Conservation (phyloP, 371 early-diverging fungal genomes). For the Lichtheimia corymbifera region DNA sequence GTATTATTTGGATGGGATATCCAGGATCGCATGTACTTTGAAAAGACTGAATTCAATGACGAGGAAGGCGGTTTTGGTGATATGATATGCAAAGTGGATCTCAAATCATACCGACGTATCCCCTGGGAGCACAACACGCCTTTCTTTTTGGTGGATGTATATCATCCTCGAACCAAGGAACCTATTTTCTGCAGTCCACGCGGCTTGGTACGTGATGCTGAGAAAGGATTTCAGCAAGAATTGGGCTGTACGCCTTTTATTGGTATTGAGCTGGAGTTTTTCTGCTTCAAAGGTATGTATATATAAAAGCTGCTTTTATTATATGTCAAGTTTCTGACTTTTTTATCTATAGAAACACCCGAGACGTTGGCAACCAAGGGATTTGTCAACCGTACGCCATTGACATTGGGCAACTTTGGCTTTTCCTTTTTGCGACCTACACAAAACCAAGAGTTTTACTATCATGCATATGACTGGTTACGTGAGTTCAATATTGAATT, state of each 20-base stretch:
- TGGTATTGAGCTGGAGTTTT: conserved; percentile 86
- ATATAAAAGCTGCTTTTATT: no score
- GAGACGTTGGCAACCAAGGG: conserved; percentile 62
- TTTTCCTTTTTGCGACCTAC: conserved; percentile 77
- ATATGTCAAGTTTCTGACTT: no score
- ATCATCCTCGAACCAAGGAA: conserved; percentile 52
- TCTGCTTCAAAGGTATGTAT: conserved; percentile 81
- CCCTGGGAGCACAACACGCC: conserved; percentile 82
- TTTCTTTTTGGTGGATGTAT: conserved; percentile 72
- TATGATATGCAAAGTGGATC: conserved; percentile 71
- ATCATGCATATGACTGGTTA: conserved; percentile 71
- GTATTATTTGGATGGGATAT: conserved; percentile 90
- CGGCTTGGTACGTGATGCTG: conserved; percentile 56
- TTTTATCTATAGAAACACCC: conserved; percentile 57
- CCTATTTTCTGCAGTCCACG: conserved; percentile 74
- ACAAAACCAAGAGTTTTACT: conserved; percentile 71
- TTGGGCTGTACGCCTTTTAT: conserved; percentile 61
- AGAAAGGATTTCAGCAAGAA: conserved; percentile 36
- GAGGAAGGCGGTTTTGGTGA: conserved; percentile 60
- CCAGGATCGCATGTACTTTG: conserved; percentile 56
- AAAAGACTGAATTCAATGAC: conserved; percentile 24
- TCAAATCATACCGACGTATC: conserved; percentile 65
- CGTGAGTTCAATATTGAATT: conserved; percentile 64
- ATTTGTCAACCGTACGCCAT: conserved; percentile 49
- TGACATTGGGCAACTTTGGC: conserved; percentile 86